These are phyloP conservation scores for Acacia crassicarpa DNA, from an alignment of 306 rosid genomes.

Conservation along the genomic window DNA sequence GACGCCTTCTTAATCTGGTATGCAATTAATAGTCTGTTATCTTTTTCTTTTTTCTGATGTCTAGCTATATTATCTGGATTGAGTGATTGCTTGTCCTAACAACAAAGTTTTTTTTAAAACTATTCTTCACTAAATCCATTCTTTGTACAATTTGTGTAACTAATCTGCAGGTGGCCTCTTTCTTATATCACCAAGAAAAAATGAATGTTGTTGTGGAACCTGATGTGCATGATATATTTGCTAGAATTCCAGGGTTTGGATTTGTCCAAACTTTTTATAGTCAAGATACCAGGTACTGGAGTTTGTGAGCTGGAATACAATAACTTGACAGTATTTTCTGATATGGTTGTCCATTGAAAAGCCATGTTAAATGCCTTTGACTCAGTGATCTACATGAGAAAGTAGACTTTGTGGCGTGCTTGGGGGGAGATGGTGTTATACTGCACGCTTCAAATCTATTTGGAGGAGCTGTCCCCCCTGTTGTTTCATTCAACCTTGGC, in stretches of 20 bases:
- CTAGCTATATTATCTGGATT: constrained; percentile 3
- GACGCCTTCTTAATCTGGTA: neutral
- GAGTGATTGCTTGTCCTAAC: neutral
- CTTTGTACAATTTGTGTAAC: constrained; percentile 22
- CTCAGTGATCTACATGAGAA: constrained; percentile 90
- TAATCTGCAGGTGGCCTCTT: constrained; percentile 71
- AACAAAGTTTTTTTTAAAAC: neutral
- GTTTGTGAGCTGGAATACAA: constrained; percentile 35
- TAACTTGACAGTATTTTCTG: constrained; percentile 3
- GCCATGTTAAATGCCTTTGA: constrained; percentile 40
- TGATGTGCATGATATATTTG: constrained; percentile 89
- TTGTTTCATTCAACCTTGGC: constrained; percentile 95
- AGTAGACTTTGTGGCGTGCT: constrained; percentile 96
- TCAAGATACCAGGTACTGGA: constrained; percentile 83
- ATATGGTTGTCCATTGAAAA: constrained; percentile 25
- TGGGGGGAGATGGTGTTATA: constrained; percentile 99
- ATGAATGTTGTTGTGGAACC: constrained; percentile 95
- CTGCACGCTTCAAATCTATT: constrained; percentile 94
- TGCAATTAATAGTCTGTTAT: neutral
- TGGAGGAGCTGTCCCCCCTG: constrained; percentile 89
- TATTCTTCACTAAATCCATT: constrained; percentile 22
- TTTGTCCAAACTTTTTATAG: constrained; percentile 93
- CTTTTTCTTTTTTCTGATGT: neutral
- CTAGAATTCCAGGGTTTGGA: constrained; percentile 95
- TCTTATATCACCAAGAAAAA: constrained; percentile 79